These are phyloP conservation scores for Pichia sp. DNA, from an alignment of 1,139 yeast genomes.

Conservation along the genomic window DNA sequence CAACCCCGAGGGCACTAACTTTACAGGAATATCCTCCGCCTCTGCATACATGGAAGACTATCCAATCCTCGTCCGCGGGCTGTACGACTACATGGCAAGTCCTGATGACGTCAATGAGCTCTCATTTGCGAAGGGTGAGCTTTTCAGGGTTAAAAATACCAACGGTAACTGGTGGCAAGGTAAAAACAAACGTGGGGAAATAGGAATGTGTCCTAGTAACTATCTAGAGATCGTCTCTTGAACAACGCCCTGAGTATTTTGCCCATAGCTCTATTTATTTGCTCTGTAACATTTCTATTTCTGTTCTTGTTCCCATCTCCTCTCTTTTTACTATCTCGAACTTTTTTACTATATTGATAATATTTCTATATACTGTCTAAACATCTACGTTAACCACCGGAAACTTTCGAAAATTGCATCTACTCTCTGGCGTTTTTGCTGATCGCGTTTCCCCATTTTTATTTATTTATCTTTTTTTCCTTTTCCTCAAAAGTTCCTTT, in stretches of 20 bases:
- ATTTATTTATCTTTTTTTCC: too few species aligned
- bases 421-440: too few species aligned
- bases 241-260: not conserved
- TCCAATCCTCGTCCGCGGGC: slow-evolving; percentile 82
- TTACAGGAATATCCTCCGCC: slow-evolving; percentile 17
- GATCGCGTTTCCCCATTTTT: too few species aligned
- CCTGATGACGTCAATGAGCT: slow-evolving; percentile 93
- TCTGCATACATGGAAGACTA: slow-evolving; percentile 35
- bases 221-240: slow-evolving; percentile 68
- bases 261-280: too few species aligned
- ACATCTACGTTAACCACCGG: too few species aligned
- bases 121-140: slow-evolving; percentile 84
- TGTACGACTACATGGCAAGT: slow-evolving; percentile 85
- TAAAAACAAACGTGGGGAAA: slow-evolving; percentile 80
- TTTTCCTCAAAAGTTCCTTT: too few species aligned
- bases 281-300: too few species aligned
- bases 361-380: too few species aligned
- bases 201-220: slow-evolving; percentile 95
- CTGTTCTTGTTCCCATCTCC: too few species aligned
- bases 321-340: too few species aligned
- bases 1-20: slow-evolving; percentile 31
- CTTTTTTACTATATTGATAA: too few species aligned
- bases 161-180: slow-evolving; percentile 99
- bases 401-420: too few species aligned
- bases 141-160: slow-evolving; percentile 85